Evolutionary conservation across 2,329 filamentous ascomycete species (phyloP).

Genomic region (Aspergillus latus): DNA sequence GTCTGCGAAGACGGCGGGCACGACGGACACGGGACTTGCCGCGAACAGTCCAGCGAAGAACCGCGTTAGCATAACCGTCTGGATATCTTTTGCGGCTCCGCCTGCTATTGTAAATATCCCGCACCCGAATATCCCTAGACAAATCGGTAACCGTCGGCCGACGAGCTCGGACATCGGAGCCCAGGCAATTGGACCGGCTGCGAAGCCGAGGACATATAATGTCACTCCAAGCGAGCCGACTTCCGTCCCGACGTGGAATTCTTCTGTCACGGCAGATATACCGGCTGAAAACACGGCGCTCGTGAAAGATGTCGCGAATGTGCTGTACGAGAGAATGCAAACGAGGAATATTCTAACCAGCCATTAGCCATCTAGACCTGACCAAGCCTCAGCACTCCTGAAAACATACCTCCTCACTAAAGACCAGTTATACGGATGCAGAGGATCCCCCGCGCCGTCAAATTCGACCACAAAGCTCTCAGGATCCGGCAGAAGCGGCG

Average conservation of each 20-base stretch:
- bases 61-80: slow-evolving; percentile 19
- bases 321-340: slow-evolving; percentile 43
- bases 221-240: slow-evolving; percentile 49
- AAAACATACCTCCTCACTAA: slow-evolving; percentile 42
- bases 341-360: slow-evolving; percentile 24
- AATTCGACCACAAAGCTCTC: slow-evolving; percentile 59
- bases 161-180: slow-evolving; percentile 63
- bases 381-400: background rate
- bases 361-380: background rate
- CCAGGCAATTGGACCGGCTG: slow-evolving; percentile 62
- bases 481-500: slow-evolving; percentile 49
- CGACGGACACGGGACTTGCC: slow-evolving; percentile 46
- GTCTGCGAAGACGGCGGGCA: slow-evolving; percentile 48
- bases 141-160: slow-evolving; percentile 55
- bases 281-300: slow-evolving; percentile 68
- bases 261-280: slow-evolving; percentile 53
- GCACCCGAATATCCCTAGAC: slow-evolving; percentile 45
- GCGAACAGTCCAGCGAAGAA: slow-evolving; percentile 38
- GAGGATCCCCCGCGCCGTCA: slow-evolving; percentile 52
- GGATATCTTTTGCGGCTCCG: slow-evolving; percentile 44
- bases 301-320: slow-evolving; percentile 53
- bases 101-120: slow-evolving; percentile 49
- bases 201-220: slow-evolving; percentile 54
- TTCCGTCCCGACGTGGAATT: slow-evolving; percentile 48
- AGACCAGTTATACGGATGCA: slow-evolving; percentile 56